These are phyloP conservation scores for Glebionis coronaria DNA, from an alignment of 129 eudicot species.

Conservation along the genomic window DNA sequence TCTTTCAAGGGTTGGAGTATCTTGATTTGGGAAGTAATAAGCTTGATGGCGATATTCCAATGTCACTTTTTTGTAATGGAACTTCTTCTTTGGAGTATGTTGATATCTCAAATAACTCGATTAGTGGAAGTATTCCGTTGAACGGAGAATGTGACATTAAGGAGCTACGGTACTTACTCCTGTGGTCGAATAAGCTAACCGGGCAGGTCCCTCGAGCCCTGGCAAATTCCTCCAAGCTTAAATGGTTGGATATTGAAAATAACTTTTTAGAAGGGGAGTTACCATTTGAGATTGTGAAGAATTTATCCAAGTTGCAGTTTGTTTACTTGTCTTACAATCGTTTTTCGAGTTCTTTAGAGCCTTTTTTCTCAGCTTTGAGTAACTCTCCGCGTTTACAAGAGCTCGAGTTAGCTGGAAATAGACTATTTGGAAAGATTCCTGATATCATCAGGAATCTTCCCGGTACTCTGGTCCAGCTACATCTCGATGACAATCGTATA, in stretches of 20 bases:
- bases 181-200: conserved; percentile 68
- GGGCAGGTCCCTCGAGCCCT: conserved; percentile 66
- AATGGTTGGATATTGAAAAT: conserved; percentile 76
- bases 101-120: conserved; percentile 78
- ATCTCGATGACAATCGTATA: conserved; percentile 63
- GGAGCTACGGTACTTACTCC: conserved; percentile 55
- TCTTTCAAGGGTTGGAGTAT: conserved; percentile 46
- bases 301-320: conserved; percentile 53
- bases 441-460: conserved; percentile 61
- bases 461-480: conserved; percentile 46
- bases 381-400: conserved; percentile 74
- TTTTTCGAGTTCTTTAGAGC: conserved; percentile 57
- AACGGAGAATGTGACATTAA: conserved; percentile 45
- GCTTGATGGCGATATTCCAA: conserved; percentile 60
- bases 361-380: conserved; percentile 51
- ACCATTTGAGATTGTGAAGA: conserved; percentile 48
- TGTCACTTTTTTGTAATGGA: conserved; percentile 61
- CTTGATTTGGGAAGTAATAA: conserved; percentile 71
- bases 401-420: conserved; percentile 74
- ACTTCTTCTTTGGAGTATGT: conserved; percentile 61
- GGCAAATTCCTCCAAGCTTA: conserved; percentile 59
- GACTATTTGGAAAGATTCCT: conserved; percentile 59
- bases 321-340: conserved; percentile 65
- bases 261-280: conserved; percentile 59
- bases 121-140: conserved; percentile 58